Conservation (phyloP, 371 early-diverging fungal species). For the Mortierella polycephala region DNA sequence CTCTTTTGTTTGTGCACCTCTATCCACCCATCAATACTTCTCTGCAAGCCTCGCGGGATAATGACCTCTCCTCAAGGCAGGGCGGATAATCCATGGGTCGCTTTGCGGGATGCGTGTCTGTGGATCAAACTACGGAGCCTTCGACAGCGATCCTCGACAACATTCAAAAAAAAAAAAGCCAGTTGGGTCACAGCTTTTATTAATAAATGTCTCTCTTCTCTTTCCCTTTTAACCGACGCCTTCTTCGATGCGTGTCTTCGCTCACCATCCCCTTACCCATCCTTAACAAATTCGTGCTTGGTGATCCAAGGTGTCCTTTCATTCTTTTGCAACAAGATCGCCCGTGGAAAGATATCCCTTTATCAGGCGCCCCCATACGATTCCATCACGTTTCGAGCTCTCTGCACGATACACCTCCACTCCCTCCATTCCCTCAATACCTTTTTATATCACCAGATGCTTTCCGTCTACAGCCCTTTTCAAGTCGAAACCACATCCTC, state of each 20-base stretch:
- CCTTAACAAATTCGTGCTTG: background rate
- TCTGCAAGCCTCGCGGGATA: background rate
- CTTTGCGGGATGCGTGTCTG: constrained; percentile 6
- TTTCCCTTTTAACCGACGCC: background rate
- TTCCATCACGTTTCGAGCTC: background rate
- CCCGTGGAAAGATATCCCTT: too few relatives aligned
- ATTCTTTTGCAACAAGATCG: too few relatives aligned
- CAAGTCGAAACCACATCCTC: constrained; percentile 50
- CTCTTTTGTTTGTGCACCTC: background rate
- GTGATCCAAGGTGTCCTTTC: too few relatives aligned
- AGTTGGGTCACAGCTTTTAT: constrained; percentile 7
- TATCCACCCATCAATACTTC: background rate
- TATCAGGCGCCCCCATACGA: too few relatives aligned
- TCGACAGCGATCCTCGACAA: too few relatives aligned
- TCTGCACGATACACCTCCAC: background rate
- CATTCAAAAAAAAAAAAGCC: too few relatives aligned
- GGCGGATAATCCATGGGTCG: background rate
- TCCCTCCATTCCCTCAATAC: background rate
- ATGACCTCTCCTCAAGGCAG: constrained; percentile 5
- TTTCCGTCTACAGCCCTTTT: constrained; percentile 47
- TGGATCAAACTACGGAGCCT: too few relatives aligned
- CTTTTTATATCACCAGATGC: constrained; percentile 16
- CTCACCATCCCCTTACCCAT: background rate
- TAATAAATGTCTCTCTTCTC: constrained; percentile 22
- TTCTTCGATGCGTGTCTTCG: background rate